Evolutionary conservation across 768 basidiomycete genomes (phyloP).

Genomic region (Calocera cornea): DNA sequence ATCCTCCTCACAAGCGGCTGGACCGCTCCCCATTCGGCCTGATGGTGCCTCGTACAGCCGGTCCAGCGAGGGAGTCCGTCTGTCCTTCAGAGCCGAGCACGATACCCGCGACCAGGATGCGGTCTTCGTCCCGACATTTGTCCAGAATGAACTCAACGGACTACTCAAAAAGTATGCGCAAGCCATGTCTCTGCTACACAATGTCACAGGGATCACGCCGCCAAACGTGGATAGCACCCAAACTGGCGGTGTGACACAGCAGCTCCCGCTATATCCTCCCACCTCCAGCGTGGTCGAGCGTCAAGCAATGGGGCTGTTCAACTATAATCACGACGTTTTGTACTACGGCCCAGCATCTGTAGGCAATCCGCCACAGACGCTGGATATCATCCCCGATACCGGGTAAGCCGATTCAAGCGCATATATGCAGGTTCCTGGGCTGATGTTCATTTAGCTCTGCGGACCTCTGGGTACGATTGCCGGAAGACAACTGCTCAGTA

Average conservation of each 20-base stretch:
- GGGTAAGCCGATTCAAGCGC: conserved; percentile 22
- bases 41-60: neutral
- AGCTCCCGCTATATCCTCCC: neutral
- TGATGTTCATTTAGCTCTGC: conserved; percentile 24
- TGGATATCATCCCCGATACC: conserved; percentile 53
- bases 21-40: neutral
- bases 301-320: conserved; percentile 24
- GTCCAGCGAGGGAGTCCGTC: neutral
- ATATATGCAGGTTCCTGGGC: neutral
- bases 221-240: neutral
- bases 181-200: neutral
- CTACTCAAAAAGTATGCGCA: neutral
- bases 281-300: neutral
- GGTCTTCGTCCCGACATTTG: neutral
- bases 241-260: neutral
- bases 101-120: neutral
- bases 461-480: conserved; percentile 41
- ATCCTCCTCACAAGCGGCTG: neutral
- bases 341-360: conserved; percentile 39
- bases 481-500: neutral
- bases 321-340: conserved; percentile 32
- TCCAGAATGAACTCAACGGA: neutral
- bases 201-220: neutral
- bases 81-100: neutral
- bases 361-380: conserved; percentile 40